Evolutionary conservation across 1,284 basidiomycete species (phyloP).

Genomic region (Moesziomyces globuligerus): DNA sequence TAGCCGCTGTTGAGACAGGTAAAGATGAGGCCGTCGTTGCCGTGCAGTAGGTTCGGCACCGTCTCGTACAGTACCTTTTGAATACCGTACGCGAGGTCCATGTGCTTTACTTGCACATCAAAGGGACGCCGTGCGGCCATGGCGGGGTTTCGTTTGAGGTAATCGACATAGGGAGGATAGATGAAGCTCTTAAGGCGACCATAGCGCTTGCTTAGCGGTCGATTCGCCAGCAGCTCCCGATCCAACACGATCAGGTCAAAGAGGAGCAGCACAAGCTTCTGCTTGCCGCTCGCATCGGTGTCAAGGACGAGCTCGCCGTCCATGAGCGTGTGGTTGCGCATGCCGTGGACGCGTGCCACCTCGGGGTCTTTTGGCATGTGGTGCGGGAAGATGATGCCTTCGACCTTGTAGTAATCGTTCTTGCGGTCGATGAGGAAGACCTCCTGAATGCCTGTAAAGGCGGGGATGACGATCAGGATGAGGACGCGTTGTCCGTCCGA

Average conservation of each 20-base stretch:
- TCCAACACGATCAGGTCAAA: conserved; percentile 94
- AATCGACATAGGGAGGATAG: conserved; percentile 80
- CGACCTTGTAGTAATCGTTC: conserved; percentile 79
- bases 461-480: conserved; percentile 77
- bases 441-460: conserved; percentile 73
- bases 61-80: conserved; percentile 84
- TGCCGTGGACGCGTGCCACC: conserved; percentile 42
- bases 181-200: conserved; percentile 86
- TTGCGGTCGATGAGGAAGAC: conserved; percentile 84
- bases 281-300: conserved; percentile 71
- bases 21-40: conserved; percentile 95
- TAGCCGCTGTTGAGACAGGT: conserved; percentile 89
- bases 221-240: conserved; percentile 84
- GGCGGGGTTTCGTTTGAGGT: conserved; percentile 76
- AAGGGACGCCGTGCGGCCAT: conserved; percentile 80
- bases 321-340: conserved; percentile 79
- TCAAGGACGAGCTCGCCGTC: conserved; percentile 97
- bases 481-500: conserved; percentile 96
- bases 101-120: conserved; percentile 83
- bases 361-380: conserved; percentile 33
- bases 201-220: conserved; percentile 85
- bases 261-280: conserved; percentile 80
- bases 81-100: conserved; percentile 87
- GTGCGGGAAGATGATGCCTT: conserved; percentile 81
- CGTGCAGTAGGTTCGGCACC: conserved; percentile 89